Conservation (phyloP, 257 asterid genomes). For the Avicennia marina region DNA sequence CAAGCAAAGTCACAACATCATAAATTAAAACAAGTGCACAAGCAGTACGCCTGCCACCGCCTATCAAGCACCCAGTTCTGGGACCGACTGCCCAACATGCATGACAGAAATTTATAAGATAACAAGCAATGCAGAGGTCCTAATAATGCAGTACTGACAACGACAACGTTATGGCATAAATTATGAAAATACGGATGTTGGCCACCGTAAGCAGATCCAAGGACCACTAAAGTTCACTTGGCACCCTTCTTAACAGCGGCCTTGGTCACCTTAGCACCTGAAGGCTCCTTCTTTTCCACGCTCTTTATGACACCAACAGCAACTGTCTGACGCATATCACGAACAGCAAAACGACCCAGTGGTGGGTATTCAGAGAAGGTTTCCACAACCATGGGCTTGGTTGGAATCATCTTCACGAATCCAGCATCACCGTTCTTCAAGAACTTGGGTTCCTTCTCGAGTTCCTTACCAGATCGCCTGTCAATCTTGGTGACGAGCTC, state of each 20-base stretch:
- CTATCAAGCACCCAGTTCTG: conserved; percentile 32
- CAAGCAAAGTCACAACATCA: no score
- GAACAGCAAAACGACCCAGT: conserved; percentile 64
- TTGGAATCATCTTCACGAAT: conserved; percentile 70
- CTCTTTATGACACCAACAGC: conserved; percentile 54
- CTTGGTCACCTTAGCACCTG: conserved; percentile 56
- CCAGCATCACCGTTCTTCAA: no score
- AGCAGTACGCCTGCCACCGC: conserved; percentile 34
- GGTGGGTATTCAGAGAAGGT: conserved; percentile 61
- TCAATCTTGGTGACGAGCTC: conserved; percentile 60
- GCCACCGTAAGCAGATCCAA: no score
- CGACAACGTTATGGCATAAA: no score
- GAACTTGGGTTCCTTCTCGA: no score
- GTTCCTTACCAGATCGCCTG: conserved; percentile 32
- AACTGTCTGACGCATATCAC: conserved; percentile 72
- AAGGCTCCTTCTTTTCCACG: conserved; percentile 58
- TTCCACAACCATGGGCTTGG: conserved; percentile 82
- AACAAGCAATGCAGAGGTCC: background rate
- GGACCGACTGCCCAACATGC: conserved; percentile 8
- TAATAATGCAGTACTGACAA: background rate
- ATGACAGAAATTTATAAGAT: background rate
- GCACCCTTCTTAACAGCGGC: conserved; percentile 79
- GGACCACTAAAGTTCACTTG: conserved; percentile 51
- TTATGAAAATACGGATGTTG: no score
- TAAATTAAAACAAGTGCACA: no score